A percentile compares a stretch with the other conserved stretches of the same genome.
These are phyloP conservation scores for Triticum urartu DNA, from an alignment of 176 grass and related monocot species.

Conservation along the genomic window DNA sequence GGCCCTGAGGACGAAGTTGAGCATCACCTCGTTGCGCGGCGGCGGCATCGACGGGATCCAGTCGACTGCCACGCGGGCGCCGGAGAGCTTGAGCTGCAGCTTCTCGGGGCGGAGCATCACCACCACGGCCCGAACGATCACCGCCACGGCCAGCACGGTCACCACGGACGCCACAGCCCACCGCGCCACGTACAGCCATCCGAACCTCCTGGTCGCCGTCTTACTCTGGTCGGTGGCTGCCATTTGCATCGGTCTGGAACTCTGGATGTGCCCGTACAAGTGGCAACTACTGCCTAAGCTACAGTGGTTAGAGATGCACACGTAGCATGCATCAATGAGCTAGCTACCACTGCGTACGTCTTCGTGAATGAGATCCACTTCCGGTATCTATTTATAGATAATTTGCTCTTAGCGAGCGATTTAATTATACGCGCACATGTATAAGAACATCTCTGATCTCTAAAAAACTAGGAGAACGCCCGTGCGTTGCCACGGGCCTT, in stretches of 20 bases:
- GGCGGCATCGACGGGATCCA: not conserved
- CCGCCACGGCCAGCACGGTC: not conserved
- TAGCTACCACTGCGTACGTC: not conserved
- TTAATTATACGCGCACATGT: no score
- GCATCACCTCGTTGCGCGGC: not conserved
- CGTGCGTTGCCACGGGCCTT: no score
- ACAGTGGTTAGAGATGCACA: not conserved
- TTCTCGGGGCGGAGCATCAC: slow-evolving; percentile 7
- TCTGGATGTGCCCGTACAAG: not conserved
- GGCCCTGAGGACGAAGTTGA: not conserved
- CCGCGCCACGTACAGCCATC: slow-evolving; percentile 4
- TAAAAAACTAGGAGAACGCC: no score
- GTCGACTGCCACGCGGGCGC: not conserved
- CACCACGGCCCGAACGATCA: slow-evolving; percentile 15
- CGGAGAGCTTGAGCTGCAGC: not conserved
- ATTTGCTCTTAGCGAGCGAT: no score
- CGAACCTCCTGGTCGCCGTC: not conserved
- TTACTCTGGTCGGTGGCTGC: not conserved
- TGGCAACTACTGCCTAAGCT: not conserved
- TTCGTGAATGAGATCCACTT: not conserved
- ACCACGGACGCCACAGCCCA: not conserved
- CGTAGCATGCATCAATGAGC: not conserved
- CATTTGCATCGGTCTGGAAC: not conserved
- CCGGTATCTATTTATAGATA: not conserved
- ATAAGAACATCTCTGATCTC: no score